phyloP scores from a whole-genome alignment of 2,329 filamentous ascomycete species.

The Colletotrichum theobromicola region DNA sequence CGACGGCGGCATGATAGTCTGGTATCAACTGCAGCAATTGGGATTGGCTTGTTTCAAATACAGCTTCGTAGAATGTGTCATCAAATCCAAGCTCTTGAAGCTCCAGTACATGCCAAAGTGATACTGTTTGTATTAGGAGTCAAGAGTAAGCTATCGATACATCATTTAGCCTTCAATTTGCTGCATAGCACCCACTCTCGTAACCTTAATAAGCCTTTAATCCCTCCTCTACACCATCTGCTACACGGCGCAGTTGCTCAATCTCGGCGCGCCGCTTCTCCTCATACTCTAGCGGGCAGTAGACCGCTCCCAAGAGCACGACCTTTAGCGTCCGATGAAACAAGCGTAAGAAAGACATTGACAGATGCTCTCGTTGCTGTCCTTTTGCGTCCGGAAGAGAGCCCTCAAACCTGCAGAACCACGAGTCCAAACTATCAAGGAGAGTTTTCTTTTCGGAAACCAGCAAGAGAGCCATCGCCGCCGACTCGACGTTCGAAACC shows the following conservation, averaged over 20 bases:
- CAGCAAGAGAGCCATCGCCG: conserved; percentile 27
- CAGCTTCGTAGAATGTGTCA: rapidly evolving
- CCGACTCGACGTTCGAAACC: conserved; percentile 29
- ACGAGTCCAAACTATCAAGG: conserved; percentile 34
- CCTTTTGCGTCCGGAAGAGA: conserved; percentile 21
- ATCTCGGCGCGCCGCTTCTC: conserved; percentile 33
- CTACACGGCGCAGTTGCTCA: conserved; percentile 33
- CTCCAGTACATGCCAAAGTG: background rate
- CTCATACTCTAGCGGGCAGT: conserved; percentile 31
- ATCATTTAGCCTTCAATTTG: background rate
- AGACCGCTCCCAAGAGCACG: conserved; percentile 36
- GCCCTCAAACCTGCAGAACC: conserved; percentile 34
- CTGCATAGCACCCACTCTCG: background rate
- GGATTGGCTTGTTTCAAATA: background rate
- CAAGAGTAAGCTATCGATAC: background rate
- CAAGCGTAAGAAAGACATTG: conserved; percentile 37
- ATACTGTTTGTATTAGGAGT: background rate
- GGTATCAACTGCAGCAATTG: background rate
- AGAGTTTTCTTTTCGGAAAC: conserved; percentile 33
- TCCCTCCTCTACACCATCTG: conserved; percentile 32
- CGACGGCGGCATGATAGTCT: conserved; percentile 28
- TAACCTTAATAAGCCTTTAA: conserved; percentile 31
- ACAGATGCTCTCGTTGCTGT: conserved; percentile 29
- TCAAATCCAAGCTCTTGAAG: background rate
- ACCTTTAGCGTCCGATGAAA: conserved; percentile 39